These are phyloP conservation scores for Cyclocybe aegerita DNA, from an alignment of 768 basidiomycete genomes.

Conservation along the genomic window DNA sequence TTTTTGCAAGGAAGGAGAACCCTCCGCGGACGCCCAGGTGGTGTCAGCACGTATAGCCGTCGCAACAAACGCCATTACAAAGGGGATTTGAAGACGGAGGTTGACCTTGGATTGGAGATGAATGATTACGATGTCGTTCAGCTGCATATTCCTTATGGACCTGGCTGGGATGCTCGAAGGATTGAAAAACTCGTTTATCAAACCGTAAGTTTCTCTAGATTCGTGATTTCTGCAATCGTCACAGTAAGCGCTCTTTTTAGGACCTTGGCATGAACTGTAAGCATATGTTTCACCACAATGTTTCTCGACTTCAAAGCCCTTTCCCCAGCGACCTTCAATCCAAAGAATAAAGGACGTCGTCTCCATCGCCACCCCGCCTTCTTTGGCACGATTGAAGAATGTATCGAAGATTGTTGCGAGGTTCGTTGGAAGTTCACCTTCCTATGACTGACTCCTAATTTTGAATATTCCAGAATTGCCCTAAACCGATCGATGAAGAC, in stretches of 20 bases:
- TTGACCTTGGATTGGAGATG: conserved; percentile 46
- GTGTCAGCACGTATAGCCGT: conserved; percentile 23
- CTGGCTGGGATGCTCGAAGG: conserved; percentile 54
- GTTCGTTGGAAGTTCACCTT: conserved; percentile 22
- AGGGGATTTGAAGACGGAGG: conserved; percentile 53
- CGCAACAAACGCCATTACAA: conserved; percentile 42
- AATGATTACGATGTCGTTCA: conserved; percentile 57
- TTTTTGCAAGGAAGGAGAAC: conserved; percentile 49
- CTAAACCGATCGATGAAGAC: conserved; percentile 53
- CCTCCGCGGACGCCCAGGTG: conserved; percentile 49
- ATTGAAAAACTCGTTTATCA: conserved; percentile 59
- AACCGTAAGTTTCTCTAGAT: conserved; percentile 36
- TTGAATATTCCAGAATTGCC: conserved; percentile 45
- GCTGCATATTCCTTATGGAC: conserved; percentile 63
- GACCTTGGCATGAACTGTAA: conserved; percentile 61
- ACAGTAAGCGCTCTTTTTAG: conserved; percentile 20
- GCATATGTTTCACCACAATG: conserved; percentile 4
- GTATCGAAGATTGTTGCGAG: conserved; percentile 63
- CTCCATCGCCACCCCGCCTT: conserved; percentile 66
- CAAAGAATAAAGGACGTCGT: conserved; percentile 57
- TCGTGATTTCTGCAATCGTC: not conserved
- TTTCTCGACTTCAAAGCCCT: not conserved
- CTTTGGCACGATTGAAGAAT: conserved; percentile 58
- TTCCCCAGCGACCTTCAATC: conserved; percentile 54
- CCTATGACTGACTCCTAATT: not conserved